A percentile compares a stretch with the other conserved stretches of the same genome.
phyloP scores from a whole-genome alignment of 768 basidiomycete species.

The Fomitopsis pulvina region DNA sequence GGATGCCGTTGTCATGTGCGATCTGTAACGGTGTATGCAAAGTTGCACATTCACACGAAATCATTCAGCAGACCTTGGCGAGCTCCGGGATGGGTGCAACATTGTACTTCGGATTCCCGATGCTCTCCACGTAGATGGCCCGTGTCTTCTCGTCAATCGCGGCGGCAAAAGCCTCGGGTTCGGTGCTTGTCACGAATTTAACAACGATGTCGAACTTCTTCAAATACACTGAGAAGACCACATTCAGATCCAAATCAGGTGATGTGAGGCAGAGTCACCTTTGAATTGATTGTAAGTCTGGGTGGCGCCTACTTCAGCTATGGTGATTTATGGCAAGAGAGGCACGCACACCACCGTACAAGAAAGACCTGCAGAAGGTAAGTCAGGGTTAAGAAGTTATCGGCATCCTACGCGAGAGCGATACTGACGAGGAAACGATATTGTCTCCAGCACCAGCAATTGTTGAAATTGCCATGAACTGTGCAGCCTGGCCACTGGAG shows the following conservation, averaged over 20 bases:
- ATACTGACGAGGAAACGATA: slow-evolving; percentile 65
- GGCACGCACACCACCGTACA: slow-evolving; percentile 60
- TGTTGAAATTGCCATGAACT: slow-evolving; percentile 63
- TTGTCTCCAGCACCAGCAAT: slow-evolving; percentile 67
- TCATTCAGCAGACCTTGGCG: slow-evolving; percentile 44
- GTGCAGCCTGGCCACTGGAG: slow-evolving; percentile 70
- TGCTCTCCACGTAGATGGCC: slow-evolving; percentile 69
- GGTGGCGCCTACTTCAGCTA: neutral
- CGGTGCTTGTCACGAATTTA: slow-evolving; percentile 54
- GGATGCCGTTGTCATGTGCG: slow-evolving; percentile 67
- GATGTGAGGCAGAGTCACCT: slow-evolving; percentile 26
- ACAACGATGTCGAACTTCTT: slow-evolving; percentile 63
- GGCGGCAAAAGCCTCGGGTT: slow-evolving; percentile 52
- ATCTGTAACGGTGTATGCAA: slow-evolving; percentile 31
- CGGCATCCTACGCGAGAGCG: too few species aligned
- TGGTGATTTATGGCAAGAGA: neutral
- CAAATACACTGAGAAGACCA: slow-evolving; percentile 44
- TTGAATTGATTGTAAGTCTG: slow-evolving; percentile 73
- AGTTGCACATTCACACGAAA: neutral
- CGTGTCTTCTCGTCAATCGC: slow-evolving; percentile 81
- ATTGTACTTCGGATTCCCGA: slow-evolving; percentile 74
- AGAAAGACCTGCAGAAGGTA: slow-evolving; percentile 37
- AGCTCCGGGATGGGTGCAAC: slow-evolving; percentile 61
- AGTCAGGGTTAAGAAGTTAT: too few species aligned
- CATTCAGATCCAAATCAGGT: neutral